Percentiles rank a stretch among this genome's conserved stretches.
Evolutionary conservation across 805 yeast genomes (phyloP).

Genomic region (Wickerhamomyces alni): DNA sequence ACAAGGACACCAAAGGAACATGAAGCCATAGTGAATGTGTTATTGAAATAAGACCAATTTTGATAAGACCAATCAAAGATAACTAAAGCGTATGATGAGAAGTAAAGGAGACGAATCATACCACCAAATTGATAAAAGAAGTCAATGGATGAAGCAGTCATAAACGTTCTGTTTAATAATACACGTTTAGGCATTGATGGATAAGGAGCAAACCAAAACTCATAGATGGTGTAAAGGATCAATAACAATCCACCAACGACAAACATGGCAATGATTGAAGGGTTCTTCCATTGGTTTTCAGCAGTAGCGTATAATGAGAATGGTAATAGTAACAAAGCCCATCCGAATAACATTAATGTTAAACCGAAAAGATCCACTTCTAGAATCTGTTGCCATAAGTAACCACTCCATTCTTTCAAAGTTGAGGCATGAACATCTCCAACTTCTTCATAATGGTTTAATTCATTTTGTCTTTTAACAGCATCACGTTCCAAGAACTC

Average conservation of each 20-base stretch:
- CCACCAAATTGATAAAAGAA: constrained; percentile 28
- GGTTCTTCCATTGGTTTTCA: constrained; percentile 29
- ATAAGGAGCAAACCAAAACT: constrained; percentile 28
- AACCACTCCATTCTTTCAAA: constrained; percentile 1
- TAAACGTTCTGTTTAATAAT: constrained; percentile 31
- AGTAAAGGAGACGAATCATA: constrained; percentile 24
- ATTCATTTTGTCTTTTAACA: not conserved
- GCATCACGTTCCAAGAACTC: constrained; percentile 29
- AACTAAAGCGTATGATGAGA: constrained; percentile 30
- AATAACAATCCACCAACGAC: constrained; percentile 33
- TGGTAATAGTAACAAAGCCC: constrained; percentile 33
- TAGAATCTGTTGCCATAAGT: constrained; percentile 15
- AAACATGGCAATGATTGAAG: constrained; percentile 38
- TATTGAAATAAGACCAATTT: constrained; percentile 34
- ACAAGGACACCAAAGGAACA: constrained; percentile 33
- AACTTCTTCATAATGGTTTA: not conserved
- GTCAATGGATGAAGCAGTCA: constrained; percentile 29
- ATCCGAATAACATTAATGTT: constrained; percentile 32
- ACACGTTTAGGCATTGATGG: constrained; percentile 34
- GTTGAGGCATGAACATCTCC: not conserved
- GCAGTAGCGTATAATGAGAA: constrained; percentile 30
- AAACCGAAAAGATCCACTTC: constrained; percentile 35
- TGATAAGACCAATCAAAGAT: constrained; percentile 25
- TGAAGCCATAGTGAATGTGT: constrained; percentile 30
- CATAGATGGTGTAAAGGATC: constrained; percentile 30